These are phyloP conservation scores for Clarireedia paspali DNA, from an alignment of 2,329 filamentous ascomycete species.

Conservation along the genomic window DNA sequence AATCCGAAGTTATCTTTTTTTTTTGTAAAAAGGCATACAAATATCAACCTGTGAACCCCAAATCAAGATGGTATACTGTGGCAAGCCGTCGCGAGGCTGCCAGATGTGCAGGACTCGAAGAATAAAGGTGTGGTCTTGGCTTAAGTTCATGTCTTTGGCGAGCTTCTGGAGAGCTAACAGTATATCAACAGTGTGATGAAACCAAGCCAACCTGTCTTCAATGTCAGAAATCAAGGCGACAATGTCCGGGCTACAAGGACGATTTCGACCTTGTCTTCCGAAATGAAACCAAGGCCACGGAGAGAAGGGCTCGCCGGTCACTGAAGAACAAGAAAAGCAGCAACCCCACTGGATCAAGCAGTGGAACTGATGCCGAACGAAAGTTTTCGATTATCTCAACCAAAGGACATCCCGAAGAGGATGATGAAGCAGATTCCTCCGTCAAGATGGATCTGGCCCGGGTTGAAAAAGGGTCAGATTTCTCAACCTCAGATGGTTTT, in stretches of 20 bases:
- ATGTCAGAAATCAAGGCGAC: conserved; percentile 54
- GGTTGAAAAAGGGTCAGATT: conserved; percentile 23
- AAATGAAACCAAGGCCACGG: conserved; percentile 63
- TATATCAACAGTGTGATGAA: conserved; percentile 52
- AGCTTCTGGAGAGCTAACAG: conserved; percentile 16
- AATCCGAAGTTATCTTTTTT: neutral
- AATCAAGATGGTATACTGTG: conserved; percentile 54
- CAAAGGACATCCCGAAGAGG: neutral
- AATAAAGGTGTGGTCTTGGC: conserved; percentile 53
- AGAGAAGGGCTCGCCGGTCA: conserved; percentile 51
- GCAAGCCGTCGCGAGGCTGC: conserved; percentile 60
- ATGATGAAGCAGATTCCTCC: neutral
- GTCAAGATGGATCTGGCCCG: neutral
- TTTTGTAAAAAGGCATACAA: neutral
- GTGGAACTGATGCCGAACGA: neutral
- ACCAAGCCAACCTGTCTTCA: conserved; percentile 58
- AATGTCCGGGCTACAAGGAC: conserved; percentile 61
- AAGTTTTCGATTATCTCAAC: conserved; percentile 3
- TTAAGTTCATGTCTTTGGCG: neutral
- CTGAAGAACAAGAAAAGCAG: conserved; percentile 38
- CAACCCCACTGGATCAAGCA: neutral
- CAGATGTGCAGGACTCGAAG: conserved; percentile 67
- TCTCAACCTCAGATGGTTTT: conserved; percentile 5
- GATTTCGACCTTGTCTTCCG: conserved; percentile 67
- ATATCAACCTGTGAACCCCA: neutral